Evolutionary conservation across 1,284 basidiomycete species (phyloP).

Genomic region (Ustilago esculenta): DNA sequence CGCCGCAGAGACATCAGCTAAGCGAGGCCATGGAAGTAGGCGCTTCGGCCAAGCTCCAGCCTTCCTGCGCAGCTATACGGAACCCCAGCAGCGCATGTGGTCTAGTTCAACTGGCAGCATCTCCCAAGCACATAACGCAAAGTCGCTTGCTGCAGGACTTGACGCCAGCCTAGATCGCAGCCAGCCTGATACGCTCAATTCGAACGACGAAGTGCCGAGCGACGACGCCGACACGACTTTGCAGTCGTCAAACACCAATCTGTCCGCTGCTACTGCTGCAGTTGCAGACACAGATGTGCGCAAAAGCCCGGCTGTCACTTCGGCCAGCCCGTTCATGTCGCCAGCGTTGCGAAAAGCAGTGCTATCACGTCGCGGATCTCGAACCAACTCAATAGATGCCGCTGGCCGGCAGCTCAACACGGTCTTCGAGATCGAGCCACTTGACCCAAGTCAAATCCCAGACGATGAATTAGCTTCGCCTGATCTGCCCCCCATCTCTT

Average conservation of each 20-base stretch:
- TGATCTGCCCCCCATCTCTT: constrained; percentile 37
- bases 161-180: background rate
- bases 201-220: background rate
- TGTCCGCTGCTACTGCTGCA: background rate
- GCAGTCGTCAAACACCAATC: background rate
- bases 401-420: constrained; percentile 41
- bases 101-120: constrained; percentile 9
- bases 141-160: background rate
- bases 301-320: constrained; percentile 19
- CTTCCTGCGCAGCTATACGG: constrained; percentile 34
- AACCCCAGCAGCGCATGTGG: constrained; percentile 7
- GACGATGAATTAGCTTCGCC: constrained; percentile 40
- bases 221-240: constrained; percentile 1
- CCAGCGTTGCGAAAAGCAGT: constrained; percentile 14
- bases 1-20: constrained; percentile 52
- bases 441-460: constrained; percentile 37
- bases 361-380: constrained; percentile 32
- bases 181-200: background rate
- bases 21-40: constrained; percentile 6
- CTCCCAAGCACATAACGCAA: background rate
- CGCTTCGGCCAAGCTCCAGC: constrained; percentile 15
- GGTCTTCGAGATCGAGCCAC: constrained; percentile 32
- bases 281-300: constrained; percentile 9
- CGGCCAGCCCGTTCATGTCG: constrained; percentile 27
- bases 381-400: constrained; percentile 26